Conservation (phyloP, 1,139 yeast genomes). For the Protomyces inundatus region DNA sequence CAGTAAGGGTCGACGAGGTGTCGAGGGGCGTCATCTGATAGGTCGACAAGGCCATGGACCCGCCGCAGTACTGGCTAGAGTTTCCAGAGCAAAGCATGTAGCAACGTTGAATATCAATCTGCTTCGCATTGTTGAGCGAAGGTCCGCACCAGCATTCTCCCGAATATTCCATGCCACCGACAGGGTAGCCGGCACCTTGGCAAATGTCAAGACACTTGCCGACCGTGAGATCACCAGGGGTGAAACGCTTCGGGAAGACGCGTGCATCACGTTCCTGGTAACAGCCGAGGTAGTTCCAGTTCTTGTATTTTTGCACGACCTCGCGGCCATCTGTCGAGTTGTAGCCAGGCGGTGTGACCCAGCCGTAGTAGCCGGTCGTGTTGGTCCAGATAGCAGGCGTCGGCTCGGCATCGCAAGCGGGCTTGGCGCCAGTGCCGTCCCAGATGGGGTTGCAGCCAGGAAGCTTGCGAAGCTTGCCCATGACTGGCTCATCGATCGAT, state of each 20-base stretch:
- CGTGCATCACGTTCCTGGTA: constrained; percentile 2
- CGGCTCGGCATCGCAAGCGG: constrained; percentile 5
- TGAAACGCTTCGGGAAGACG: background rate
- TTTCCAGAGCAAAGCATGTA: constrained; percentile 23
- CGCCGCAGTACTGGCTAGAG: constrained; percentile 17
- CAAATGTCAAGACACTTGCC: constrained; percentile 7
- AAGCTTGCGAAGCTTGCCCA: constrained; percentile 1
- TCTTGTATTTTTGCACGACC: constrained; percentile 1
- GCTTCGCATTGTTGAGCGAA: background rate
- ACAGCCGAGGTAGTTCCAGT: constrained; percentile 16
- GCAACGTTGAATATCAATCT: background rate
- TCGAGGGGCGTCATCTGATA: background rate
- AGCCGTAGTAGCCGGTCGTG: constrained; percentile 14
- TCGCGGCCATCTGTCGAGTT: background rate
- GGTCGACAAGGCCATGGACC: background rate
- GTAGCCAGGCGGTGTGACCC: constrained; percentile 11
- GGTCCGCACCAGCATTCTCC: constrained; percentile 25
- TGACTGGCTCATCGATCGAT: constrained; percentile 1
- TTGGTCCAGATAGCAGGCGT: background rate
- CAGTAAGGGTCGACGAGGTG: background rate
- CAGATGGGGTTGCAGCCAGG: constrained; percentile 23
- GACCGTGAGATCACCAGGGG: background rate
- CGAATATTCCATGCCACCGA: constrained; percentile 24
- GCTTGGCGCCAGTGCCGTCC: background rate
- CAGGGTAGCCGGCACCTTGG: constrained; percentile 1